Percentiles rank a stretch among this genome's conserved stretches.
Conservation (phyloP, 805 yeast species). For the Wickerhamiella parazyma region DNA sequence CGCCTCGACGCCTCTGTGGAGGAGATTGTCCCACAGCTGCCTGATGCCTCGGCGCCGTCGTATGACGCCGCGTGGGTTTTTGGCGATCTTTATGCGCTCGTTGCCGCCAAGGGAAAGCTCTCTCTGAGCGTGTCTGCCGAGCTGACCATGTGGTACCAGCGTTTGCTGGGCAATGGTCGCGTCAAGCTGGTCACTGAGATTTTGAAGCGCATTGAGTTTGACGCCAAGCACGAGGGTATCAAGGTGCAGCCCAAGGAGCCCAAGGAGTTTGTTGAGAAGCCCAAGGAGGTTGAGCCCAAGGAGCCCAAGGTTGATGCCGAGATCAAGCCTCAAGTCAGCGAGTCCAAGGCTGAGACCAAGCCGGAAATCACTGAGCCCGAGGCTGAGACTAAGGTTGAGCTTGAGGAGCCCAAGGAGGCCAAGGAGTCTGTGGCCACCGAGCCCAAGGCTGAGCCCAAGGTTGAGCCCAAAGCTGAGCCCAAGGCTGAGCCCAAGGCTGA, state of each 20-base stretch:
- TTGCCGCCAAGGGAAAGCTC: constrained; percentile 22
- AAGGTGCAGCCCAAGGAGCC: constrained; percentile 1
- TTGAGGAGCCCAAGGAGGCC: neutral
- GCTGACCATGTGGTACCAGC: constrained; percentile 25
- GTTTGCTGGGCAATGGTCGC: constrained; percentile 19
- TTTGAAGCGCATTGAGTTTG: constrained; percentile 9
- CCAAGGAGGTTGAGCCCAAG: neutral
- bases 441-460: neutral
- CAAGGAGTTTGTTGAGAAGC: constrained; percentile 9
- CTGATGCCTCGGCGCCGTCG: constrained; percentile 23
- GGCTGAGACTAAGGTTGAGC: constrained; percentile 9
- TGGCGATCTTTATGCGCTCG: constrained; percentile 32
- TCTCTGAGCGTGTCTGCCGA: constrained; percentile 23
- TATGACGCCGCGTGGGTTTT: constrained; percentile 33
- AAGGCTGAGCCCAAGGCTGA: constrained; percentile 1
- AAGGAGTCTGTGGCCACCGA: no score
- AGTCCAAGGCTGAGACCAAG: constrained; percentile 10
- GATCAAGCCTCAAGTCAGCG: neutral
- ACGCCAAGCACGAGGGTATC: neutral
- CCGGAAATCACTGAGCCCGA: constrained; percentile 7
- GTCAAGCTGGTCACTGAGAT: constrained; percentile 20
- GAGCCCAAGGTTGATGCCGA: constrained; percentile 3
- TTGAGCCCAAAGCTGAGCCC: constrained; percentile 1
- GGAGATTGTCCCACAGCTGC: constrained; percentile 18
- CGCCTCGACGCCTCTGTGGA: constrained; percentile 17